Conservation (phyloP, 2,329 filamentous ascomycete genomes). For the Ophiocordyceps camponoti-floridani region DNA sequence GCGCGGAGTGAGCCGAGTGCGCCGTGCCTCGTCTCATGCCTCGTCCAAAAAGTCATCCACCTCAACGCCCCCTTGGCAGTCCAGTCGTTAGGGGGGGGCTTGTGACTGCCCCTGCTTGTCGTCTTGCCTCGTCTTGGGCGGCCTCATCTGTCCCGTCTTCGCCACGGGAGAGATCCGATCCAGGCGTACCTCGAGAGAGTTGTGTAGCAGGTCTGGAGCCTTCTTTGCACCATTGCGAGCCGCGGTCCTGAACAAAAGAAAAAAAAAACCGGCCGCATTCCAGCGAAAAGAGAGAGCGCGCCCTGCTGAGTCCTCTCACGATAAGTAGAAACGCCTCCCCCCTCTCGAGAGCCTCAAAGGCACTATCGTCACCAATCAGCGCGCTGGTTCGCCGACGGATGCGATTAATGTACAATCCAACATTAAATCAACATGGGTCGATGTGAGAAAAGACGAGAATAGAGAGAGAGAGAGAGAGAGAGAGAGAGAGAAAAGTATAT, state of each 20-base stretch:
- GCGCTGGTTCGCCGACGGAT: conserved; percentile 18
- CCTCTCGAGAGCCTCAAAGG: neutral
- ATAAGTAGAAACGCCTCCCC: neutral
- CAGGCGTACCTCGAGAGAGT: conserved; percentile 12
- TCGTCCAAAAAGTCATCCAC: neutral
- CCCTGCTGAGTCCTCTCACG: neutral
- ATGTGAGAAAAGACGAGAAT: conserved; percentile 4
- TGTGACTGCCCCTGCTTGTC: conserved; percentile 3
- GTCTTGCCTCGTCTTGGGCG: conserved; percentile 10
- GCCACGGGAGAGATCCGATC: neutral
- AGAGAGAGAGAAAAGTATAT: neutral
- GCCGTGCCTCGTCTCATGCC: conserved; percentile 2
- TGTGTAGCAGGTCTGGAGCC: conserved; percentile 11
- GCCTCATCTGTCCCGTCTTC: neutral
- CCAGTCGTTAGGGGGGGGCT: neutral
- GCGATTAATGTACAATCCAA: conserved; percentile 26
- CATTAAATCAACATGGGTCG: conserved; percentile 10
- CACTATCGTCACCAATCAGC: conserved; percentile 10
- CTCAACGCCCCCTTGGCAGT: neutral
- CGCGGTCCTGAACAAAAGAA: conserved; percentile 4
- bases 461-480: neutral
- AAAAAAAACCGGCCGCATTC: conserved; percentile 4
- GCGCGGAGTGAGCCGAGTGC: conserved; percentile 4
- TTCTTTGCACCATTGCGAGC: conserved; percentile 6
- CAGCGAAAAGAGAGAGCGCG: neutral